phyloP scores from a whole-genome alignment of 2,329 filamentous ascomycete species.

The Monosporascus sp. region DNA sequence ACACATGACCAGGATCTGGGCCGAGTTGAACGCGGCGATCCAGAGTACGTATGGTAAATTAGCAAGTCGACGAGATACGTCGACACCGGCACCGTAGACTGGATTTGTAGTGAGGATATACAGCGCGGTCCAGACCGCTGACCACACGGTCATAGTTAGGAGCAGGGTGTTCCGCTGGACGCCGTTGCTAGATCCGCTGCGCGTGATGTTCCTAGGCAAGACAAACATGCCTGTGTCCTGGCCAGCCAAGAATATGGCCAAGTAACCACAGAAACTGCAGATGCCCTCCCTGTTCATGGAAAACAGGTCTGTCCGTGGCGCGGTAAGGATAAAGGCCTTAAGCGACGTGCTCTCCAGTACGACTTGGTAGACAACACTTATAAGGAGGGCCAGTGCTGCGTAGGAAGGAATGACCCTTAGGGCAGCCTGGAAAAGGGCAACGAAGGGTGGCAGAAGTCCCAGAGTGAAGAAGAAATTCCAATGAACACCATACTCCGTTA shows the following conservation, averaged over 20 bases:
- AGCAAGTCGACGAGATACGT: slow-evolving; percentile 81
- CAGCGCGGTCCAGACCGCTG: slow-evolving; percentile 61
- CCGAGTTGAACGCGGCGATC: slow-evolving; percentile 85
- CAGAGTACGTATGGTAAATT: slow-evolving; percentile 93
- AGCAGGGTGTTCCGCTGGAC: slow-evolving; percentile 54
- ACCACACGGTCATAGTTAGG: slow-evolving; percentile 59
- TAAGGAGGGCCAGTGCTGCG: slow-evolving; percentile 64
- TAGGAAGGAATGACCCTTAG: slow-evolving; percentile 70
- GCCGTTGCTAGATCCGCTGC: slow-evolving; percentile 35
- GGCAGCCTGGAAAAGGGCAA: slow-evolving; percentile 73
- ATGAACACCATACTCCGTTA: slow-evolving; percentile 95
- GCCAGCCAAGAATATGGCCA: slow-evolving; percentile 89
- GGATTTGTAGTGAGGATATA: slow-evolving; percentile 67
- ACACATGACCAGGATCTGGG: slow-evolving; percentile 76
- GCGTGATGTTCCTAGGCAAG: slow-evolving; percentile 55
- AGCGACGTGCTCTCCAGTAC: slow-evolving; percentile 71
- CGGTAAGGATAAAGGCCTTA: slow-evolving; percentile 76
- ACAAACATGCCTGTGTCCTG: slow-evolving; percentile 77
- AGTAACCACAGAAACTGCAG: slow-evolving; percentile 91
- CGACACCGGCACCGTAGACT: slow-evolving; percentile 64
- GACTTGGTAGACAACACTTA: slow-evolving; percentile 68
- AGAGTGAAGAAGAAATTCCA: slow-evolving; percentile 99
- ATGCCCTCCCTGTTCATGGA: slow-evolving; percentile 92
- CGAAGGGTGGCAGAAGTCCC: slow-evolving; percentile 80
- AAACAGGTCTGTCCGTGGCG: slow-evolving; percentile 70